These are phyloP conservation scores for Amanita inopinata DNA, from an alignment of 768 basidiomycete genomes.

Conservation along the genomic window DNA sequence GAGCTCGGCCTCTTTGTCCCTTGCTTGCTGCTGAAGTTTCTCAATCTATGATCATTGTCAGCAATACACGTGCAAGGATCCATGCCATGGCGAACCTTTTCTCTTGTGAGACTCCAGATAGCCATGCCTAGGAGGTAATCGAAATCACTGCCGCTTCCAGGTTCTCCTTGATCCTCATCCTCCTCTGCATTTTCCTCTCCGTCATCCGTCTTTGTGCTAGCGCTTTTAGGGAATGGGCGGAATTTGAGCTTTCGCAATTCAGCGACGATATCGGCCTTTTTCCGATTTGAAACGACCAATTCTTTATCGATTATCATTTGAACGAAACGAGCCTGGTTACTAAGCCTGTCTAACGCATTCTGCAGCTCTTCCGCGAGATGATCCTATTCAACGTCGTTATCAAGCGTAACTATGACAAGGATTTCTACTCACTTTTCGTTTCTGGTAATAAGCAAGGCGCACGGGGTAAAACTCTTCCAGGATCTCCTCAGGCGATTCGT, in stretches of 20 bases:
- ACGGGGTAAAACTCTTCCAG: slow-evolving; percentile 88
- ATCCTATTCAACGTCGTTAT: slow-evolving; percentile 42
- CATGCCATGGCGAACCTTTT: slow-evolving; percentile 51
- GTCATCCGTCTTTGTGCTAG: slow-evolving; percentile 20
- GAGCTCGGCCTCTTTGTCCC: slow-evolving; percentile 76
- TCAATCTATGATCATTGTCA: slow-evolving; percentile 49
- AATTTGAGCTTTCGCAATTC: slow-evolving; percentile 82
- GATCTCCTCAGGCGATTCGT: slow-evolving; percentile 82
- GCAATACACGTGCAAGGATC: neutral
- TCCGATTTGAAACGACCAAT: slow-evolving; percentile 77
- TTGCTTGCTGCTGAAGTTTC: slow-evolving; percentile 70
- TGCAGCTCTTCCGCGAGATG: slow-evolving; percentile 77
- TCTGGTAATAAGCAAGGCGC: slow-evolving; percentile 86
- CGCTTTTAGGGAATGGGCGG: slow-evolving; percentile 86
- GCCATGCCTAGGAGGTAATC: slow-evolving; percentile 95
- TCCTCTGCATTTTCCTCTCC: slow-evolving; percentile 34
- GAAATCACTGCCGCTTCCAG: slow-evolving; percentile 40
- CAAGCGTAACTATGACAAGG: slow-evolving; percentile 1
- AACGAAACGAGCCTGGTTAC: slow-evolving; percentile 94
- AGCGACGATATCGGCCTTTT: slow-evolving; percentile 74
- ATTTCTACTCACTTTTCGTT: slow-evolving; percentile 68
- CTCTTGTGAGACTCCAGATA: slow-evolving; percentile 89
- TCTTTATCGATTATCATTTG: slow-evolving; percentile 89
- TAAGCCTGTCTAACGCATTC: slow-evolving; percentile 68
- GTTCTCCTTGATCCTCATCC: slow-evolving; percentile 42